Conservation (phyloP, 371 early-diverging fungal species). For the Parasitella parasitica region DNA sequence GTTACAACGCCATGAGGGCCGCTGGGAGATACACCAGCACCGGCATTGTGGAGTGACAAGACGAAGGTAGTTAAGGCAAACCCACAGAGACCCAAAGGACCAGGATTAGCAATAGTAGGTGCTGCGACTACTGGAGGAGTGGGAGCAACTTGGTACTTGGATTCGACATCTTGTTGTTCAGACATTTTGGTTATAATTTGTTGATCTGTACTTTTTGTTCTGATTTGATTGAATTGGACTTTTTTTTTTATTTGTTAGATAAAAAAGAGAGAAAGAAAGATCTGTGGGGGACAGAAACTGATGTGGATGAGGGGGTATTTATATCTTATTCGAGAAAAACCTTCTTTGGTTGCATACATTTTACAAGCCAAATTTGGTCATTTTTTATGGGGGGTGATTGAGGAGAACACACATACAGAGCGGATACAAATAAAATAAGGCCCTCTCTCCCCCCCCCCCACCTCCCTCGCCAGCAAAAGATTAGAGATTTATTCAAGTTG, state of each 20-base stretch:
- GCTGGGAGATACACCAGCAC: constrained; percentile 58
- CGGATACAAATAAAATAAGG: neutral
- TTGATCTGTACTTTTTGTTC: no score
- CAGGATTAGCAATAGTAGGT: constrained; percentile 64
- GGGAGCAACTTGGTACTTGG: constrained; percentile 22
- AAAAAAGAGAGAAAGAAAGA: constrained; percentile 1
- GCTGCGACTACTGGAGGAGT: constrained; percentile 19
- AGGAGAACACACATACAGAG: no score
- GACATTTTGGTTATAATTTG: constrained; percentile 10
- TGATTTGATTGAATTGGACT: neutral
- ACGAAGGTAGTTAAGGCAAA: constrained; percentile 81
- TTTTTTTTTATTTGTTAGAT: neutral
- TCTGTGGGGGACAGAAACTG: constrained; percentile 9
- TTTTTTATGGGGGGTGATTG: neutral
- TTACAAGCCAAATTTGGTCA: neutral
- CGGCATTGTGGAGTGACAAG: constrained; percentile 66
- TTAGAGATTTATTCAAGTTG: neutral
- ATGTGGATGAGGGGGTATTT: constrained; percentile 5
- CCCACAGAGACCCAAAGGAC: constrained; percentile 71
- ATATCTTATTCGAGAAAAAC: constrained; percentile 3
- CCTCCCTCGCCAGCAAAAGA: neutral
- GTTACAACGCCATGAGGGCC: constrained; percentile 59
- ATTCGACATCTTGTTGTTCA: constrained; percentile 25
- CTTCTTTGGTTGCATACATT: neutral
- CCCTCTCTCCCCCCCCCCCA: neutral